Evolutionary conservation across 768 basidiomycete species (phyloP), one percentile per base, ranked within the genome.

Genomic region (Myochromella boudieri): DNA sequence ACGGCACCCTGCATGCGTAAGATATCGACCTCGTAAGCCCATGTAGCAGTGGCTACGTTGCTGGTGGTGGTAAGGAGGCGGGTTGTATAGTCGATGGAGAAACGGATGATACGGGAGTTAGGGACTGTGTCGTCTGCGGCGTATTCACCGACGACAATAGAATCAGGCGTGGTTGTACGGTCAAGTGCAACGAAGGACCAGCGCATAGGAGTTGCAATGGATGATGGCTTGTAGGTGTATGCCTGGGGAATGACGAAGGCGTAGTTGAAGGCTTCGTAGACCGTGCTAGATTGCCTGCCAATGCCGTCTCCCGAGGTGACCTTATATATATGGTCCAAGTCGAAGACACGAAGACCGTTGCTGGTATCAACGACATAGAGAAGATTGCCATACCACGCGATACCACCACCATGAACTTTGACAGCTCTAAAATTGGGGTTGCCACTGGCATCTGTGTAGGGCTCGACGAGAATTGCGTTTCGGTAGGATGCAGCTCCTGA

Each of bases 111-210:
- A n/a, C 51, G 46, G 18, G 51, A 26, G 21, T 45, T 24, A 11
- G 51, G 46, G 25, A 40, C 51, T 6, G 46, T 48, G 14, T 20
- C 10, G 24, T 52, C 51, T 6, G 38, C 51, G 3, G 51, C 46
- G 28, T 52, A 52, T 44, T 52, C 51, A 4, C 51, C 51, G 10
- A 48, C 50, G 22, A 51, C 41, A 21, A 51, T 47, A 15, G 50
- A 51, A 22, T 51, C 50, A 4, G 50, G 50, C 12, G 50, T 51
- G 8, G 50, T 51, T 6, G 50, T 51, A 24, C 45, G 50, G 41
- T 51, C 50, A n/a, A 51, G 45, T n/a, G 50, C 33, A 8, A 51
- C 43, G 45, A 51, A 51, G 11, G 50, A 46, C 50, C 50, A 51
- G 22, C 50, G 37, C 45, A 52, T 46, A 1, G 50, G 45, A 12